These are phyloP conservation scores for Aspergillus biplanus DNA, from an alignment of 495 filamentous ascomycete species.

Conservation along the genomic window DNA sequence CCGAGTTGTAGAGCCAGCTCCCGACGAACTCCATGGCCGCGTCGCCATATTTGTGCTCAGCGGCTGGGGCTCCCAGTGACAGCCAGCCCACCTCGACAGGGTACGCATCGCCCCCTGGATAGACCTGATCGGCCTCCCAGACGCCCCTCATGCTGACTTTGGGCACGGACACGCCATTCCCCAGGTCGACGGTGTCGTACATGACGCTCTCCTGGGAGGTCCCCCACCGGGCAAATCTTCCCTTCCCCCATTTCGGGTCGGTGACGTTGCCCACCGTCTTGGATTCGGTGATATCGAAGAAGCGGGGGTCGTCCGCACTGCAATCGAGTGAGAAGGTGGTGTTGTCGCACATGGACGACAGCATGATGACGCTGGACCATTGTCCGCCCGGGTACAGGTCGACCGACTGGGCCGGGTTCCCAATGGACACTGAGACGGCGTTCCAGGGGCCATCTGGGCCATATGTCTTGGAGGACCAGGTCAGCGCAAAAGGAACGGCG, in stretches of 20 bases:
- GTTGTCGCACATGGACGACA: slow-evolving; percentile 9
- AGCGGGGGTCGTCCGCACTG: not conserved
- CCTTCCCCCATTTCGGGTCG: not conserved
- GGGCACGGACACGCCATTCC: not conserved
- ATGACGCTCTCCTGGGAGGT: not conserved
- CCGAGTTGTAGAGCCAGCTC: slow-evolving; percentile 10
- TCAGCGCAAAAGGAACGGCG: not conserved
- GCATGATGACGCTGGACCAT: slow-evolving; percentile 14
- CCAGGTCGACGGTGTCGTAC: not conserved
- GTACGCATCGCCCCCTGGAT: slow-evolving; percentile 1
- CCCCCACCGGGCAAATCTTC: not conserved
- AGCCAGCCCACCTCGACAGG: slow-evolving; percentile 6
- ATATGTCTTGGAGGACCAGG: slow-evolving; percentile 14
- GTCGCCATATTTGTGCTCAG: not conserved
- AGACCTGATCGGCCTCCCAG: not conserved
- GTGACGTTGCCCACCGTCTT: not conserved
- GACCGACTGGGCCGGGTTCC: not conserved
- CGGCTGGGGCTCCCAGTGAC: not conserved
- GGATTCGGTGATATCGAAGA: slow-evolving; percentile 5
- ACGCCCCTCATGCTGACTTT: slow-evolving; percentile 6
- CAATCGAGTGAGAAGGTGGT: slow-evolving; percentile 1
- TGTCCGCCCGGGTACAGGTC: slow-evolving; percentile 6
- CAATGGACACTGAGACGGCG: slow-evolving; percentile 9
- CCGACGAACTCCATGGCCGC: not conserved
- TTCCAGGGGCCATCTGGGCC: slow-evolving; percentile 16